phyloP scores from a whole-genome alignment of 495 filamentous ascomycete species.

The Neurospora cerealis region DNA sequence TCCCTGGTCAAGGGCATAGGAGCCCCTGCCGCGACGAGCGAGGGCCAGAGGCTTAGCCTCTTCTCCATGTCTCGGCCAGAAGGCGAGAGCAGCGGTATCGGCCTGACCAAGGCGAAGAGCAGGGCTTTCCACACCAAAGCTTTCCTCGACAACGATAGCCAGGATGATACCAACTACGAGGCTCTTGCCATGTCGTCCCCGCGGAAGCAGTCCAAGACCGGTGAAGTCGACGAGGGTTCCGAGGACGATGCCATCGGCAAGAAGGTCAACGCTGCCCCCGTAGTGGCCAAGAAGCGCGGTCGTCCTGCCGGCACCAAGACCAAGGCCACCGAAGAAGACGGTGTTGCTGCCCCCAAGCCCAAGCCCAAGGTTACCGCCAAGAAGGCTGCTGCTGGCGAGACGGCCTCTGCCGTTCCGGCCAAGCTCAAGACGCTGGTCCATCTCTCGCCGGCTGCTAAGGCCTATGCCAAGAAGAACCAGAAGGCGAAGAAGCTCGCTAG shows the following conservation, averaged over 20 bases:
- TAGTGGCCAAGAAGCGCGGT: conserved; percentile 43
- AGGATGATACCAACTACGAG: conserved; percentile 79
- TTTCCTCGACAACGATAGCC: conserved; percentile 45
- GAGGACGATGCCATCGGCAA: conserved; percentile 46
- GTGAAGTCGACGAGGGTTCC: conserved; percentile 50
- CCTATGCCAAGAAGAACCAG: conserved; percentile 62
- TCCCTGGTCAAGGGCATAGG: conserved; percentile 86
- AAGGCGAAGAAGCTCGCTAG: conserved; percentile 40
- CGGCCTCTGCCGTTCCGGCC: conserved; percentile 1
- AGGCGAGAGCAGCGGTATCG: conserved; percentile 15
- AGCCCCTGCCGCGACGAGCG: conserved; percentile 29
- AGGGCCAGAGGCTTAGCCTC: conserved; percentile 48
- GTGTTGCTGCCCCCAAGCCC: conserved; percentile 21
- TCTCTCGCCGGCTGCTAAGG: conserved; percentile 71
- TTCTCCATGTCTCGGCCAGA: conserved; percentile 66
- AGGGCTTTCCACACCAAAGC: conserved; percentile 37
- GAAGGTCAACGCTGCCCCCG: conserved; percentile 29
- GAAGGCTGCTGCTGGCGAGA: conserved; percentile 19
- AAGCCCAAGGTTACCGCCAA: conserved; percentile 19
- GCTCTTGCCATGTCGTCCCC: conserved; percentile 55
- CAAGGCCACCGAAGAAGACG: conserved; percentile 26
- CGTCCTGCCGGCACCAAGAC: conserved; percentile 39
- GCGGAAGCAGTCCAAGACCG: conserved; percentile 42
- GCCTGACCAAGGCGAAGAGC: conserved; percentile 39
- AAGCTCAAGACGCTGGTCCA: conserved; percentile 32